Evolutionary conservation across 768 basidiomycete genomes (phyloP).

Genomic region (Hebeloma cylindrosporum): DNA sequence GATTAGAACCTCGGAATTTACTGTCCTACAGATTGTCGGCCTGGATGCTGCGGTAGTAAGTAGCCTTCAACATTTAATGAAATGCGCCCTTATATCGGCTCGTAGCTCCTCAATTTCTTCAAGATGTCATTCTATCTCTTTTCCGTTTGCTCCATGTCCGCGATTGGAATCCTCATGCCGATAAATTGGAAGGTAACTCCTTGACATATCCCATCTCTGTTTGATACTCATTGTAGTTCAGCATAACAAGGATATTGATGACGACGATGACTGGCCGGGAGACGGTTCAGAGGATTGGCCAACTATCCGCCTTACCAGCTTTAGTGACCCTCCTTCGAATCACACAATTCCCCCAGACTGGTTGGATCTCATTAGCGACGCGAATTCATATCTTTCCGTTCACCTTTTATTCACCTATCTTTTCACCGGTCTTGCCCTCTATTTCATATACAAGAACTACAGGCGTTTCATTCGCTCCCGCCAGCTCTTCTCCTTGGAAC

Average conservation of each 20-base stretch:
- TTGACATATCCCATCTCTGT: slow-evolving; percentile 3
- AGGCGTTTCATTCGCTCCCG: slow-evolving; percentile 84
- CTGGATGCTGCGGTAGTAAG: slow-evolving; percentile 94
- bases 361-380: slow-evolving; percentile 88
- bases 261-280: slow-evolving; percentile 48
- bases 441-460: slow-evolving; percentile 88
- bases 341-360: slow-evolving; percentile 51
- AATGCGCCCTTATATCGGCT: not conserved
- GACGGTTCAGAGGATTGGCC: slow-evolving; percentile 48
- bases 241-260: slow-evolving; percentile 75
- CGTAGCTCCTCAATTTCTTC: slow-evolving; percentile 88
- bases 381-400: slow-evolving; percentile 83
- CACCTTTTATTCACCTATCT: slow-evolving; percentile 94
- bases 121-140: slow-evolving; percentile 95
- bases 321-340: slow-evolving; percentile 29
- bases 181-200: slow-evolving; percentile 83
- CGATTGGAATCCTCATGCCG: slow-evolving; percentile 86
- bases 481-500: slow-evolving; percentile 91
- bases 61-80: slow-evolving; percentile 13
- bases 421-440: slow-evolving; percentile 84
- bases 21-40: slow-evolving; percentile 93
- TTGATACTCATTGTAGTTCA: slow-evolving; percentile 25
- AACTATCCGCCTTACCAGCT: slow-evolving; percentile 20
- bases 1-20: slow-evolving; percentile 85
- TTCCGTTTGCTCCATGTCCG: slow-evolving; percentile 80